Evolutionary conservation across 257 asterid species (phyloP).

Genomic region (Nicotiana obtusifolia): DNA sequence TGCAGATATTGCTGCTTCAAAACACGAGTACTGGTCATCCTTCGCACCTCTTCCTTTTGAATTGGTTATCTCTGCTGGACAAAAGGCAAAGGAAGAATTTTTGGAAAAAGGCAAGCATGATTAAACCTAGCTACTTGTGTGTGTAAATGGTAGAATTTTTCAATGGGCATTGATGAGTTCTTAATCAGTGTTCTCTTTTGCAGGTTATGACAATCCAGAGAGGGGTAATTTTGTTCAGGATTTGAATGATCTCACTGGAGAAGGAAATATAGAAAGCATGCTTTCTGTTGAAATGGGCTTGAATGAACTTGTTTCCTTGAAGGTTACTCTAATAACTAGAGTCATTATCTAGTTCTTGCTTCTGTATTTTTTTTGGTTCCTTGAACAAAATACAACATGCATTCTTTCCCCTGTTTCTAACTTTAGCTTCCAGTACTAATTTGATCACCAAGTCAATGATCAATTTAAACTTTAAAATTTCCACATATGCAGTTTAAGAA

Average conservation of each 20-base stretch:
- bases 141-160: neutral
- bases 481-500: neutral
- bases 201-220: slow-evolving; percentile 57
- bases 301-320: slow-evolving; percentile 82
- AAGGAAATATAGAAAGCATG: slow-evolving; percentile 96
- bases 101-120: slow-evolving; percentile 62
- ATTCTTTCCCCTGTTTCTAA: neutral
- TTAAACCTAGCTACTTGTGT: neutral
- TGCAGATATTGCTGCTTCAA: slow-evolving; percentile 70
- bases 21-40: slow-evolving; percentile 94
- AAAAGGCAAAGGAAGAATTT: slow-evolving; percentile 85
- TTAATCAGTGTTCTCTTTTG: slow-evolving; percentile 18
- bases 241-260: slow-evolving; percentile 81
- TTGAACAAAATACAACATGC: neutral
- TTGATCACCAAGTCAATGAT: neutral
- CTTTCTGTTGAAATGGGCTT: slow-evolving; percentile 91
- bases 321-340: slow-evolving; percentile 39
- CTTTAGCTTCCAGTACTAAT: neutral
- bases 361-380: neutral
- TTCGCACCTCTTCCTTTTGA: slow-evolving; percentile 96
- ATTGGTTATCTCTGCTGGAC: slow-evolving; percentile 92
- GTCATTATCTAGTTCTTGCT: slow-evolving; percentile 5
- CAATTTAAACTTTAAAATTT: neutral
- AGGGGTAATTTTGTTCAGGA: slow-evolving; percentile 61
- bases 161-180: neutral